A percentile compares a stretch with the other conserved stretches of the same genome.
Conservation (phyloP, 768 basidiomycete genomes). For the Suillus bovinus region DNA sequence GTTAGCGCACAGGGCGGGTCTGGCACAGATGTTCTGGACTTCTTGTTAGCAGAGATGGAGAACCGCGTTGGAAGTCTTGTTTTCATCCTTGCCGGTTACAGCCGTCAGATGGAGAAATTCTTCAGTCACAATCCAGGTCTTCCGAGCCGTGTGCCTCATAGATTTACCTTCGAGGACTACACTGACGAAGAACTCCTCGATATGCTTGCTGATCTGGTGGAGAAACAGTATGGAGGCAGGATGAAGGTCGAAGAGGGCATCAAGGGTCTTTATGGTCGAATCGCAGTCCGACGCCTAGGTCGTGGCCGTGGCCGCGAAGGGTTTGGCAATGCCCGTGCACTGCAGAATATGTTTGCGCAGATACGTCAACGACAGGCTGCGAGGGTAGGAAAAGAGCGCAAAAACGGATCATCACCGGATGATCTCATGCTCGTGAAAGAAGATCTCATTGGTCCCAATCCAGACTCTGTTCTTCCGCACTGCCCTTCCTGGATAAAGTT, state of each 20-base stretch:
- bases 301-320: constrained; percentile 50
- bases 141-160: constrained; percentile 57
- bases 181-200: constrained; percentile 47
- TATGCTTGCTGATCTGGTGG: constrained; percentile 48
- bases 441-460: constrained; percentile 64
- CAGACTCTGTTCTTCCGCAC: constrained; percentile 41
- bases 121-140: constrained; percentile 70
- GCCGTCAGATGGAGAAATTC: constrained; percentile 66
- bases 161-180: constrained; percentile 57
- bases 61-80: constrained; percentile 58
- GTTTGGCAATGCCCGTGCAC: constrained; percentile 62
- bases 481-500: constrained; percentile 50
- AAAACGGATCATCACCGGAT: constrained; percentile 38
- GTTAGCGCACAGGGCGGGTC: constrained; percentile 42
- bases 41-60: constrained; percentile 67
- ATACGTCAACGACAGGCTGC: constrained; percentile 50
- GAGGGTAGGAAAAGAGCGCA: constrained; percentile 41
- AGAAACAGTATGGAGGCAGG: constrained; percentile 40
- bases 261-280: constrained; percentile 37
- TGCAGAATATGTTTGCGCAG: constrained; percentile 44
- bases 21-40: constrained; percentile 60
- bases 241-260: constrained; percentile 48
- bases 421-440: constrained; percentile 48
- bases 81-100: constrained; percentile 67
- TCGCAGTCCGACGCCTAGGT: constrained; percentile 54